Conservation (phyloP, 164 flowering plant species). For the Sedum album region DNA sequence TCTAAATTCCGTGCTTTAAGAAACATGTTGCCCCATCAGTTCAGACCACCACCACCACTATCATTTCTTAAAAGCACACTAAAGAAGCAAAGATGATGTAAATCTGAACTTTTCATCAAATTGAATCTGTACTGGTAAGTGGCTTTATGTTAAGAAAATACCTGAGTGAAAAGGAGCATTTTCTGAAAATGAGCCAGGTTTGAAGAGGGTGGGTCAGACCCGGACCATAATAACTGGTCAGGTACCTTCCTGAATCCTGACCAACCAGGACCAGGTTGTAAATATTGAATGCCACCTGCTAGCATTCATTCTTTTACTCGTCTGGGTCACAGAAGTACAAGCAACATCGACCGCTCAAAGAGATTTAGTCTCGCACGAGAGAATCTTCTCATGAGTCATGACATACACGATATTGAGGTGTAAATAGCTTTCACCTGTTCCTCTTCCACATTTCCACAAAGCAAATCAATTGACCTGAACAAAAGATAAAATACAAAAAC, state of each 20-base stretch:
- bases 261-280: background rate
- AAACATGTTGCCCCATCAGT: background rate
- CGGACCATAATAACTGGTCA: background rate
- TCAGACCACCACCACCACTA: slow-evolving; percentile 3
- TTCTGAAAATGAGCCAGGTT: background rate
- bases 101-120: slow-evolving; percentile 2
- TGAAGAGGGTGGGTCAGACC: slow-evolving; percentile 1
- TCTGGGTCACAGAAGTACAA: background rate
- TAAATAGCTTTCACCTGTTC: background rate
- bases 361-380: slow-evolving; percentile 4
- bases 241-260: background rate
- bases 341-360: background rate
- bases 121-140: slow-evolving; percentile 2
- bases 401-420: background rate
- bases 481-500: background rate
- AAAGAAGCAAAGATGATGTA: background rate
- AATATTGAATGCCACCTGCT: slow-evolving; percentile 2
- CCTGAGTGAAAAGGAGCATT: slow-evolving; percentile 1
- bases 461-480: background rate
- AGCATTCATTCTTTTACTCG: background rate
- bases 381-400: background rate
- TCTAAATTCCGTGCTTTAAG: background rate
- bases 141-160: background rate
- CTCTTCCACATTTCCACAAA: background rate
- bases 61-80: slow-evolving; percentile 8